Base-by-base conservation (phyloP, 805 yeast species). In the Suhomyces sp. region DNA sequence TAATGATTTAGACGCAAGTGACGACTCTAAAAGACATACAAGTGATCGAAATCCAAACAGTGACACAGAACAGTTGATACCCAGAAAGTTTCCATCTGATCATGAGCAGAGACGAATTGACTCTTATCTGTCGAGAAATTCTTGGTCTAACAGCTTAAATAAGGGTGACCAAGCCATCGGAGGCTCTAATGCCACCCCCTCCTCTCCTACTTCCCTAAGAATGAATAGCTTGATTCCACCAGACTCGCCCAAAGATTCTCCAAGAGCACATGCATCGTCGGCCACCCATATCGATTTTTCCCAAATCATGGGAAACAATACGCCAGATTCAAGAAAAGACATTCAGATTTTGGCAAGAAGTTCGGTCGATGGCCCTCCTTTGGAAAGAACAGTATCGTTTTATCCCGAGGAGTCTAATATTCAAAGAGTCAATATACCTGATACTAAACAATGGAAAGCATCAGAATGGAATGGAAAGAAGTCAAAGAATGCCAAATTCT, bases 381-480 rank as follows among this genome's bases (percentile, higher is more conserved):
- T 54, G 23, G 57, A 58, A n/a, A 57, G 66, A 23, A 51, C 54
- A 7, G 69, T 66, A 2, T 60, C 68, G 10, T 67, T 67, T 46
- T 54, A 53, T 47, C 61, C 67, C 5, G 63, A 63, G 31, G 35
- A 38, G 5, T n/a, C 41, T 64, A 62, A 13, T 41, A 48, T 17
- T 48, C 54, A 47, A 27, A 51, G 57, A 54, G 36, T 15, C 13
- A 22, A 26, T 27, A 17, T n/a, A 13, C 50, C 19, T 49, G 60
- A 23, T 46, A 51, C 40, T 47, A 53, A 17, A 50, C 53, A 47
- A 45, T 51, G 22, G 47, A 46, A 35, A 50, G 50, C 27, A 36
- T 56, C 6, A 38, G 56, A 48, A 44, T 51, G 38, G 40, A 54
- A 40, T 48, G 57, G 42, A 41, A 62, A 52, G 45, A 62, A 52